A percentile compares a stretch with the other conserved stretches of the same genome.
These are phyloP conservation scores for Isochrysis galbana DNA, from an alignment of 78 protist species.

Conservation along the genomic window DNA sequence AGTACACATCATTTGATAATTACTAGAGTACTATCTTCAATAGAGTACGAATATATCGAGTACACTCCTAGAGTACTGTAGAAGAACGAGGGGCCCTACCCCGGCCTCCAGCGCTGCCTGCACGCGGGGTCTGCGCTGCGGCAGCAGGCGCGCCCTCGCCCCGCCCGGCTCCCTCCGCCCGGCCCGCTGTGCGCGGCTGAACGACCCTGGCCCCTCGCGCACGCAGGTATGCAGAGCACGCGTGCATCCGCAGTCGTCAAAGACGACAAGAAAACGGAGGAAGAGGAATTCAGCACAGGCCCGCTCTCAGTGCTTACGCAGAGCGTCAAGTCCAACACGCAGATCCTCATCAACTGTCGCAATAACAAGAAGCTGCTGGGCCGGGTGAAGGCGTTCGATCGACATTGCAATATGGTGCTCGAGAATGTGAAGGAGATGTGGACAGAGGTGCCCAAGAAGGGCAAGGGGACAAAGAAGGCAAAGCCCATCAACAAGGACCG, in stretches of 20 bases:
- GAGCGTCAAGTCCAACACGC: conserved; percentile 73
- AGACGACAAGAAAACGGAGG: conserved; percentile 49
- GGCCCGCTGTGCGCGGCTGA: no score
- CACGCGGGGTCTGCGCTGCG: no score
- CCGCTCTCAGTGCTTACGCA: conserved; percentile 93
- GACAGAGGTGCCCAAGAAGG: conserved; percentile 87
- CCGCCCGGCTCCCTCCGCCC: no score
- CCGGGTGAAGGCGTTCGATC: conserved; percentile 96
- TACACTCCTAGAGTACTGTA: no score
- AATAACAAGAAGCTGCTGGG: conserved; percentile 96
- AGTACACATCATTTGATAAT: no score
- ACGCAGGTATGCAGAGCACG: not conserved
- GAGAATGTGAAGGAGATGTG: conserved; percentile 96
- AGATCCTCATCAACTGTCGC: conserved; percentile 92
- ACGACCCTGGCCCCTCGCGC: no score
- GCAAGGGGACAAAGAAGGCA: conserved; percentile 82
- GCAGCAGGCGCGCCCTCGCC: no score
- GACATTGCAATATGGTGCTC: conserved; percentile 98
- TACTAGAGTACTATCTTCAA: no score
- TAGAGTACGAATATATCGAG: no score
- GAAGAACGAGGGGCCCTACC: no score
- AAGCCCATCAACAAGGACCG: conserved; percentile 83
- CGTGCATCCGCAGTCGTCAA: not conserved
- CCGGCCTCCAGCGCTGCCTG: no score
- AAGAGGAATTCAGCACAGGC: conserved; percentile 86